Conservation (phyloP, 768 basidiomycete genomes). For the Pleurotus tuber-regium region DNA sequence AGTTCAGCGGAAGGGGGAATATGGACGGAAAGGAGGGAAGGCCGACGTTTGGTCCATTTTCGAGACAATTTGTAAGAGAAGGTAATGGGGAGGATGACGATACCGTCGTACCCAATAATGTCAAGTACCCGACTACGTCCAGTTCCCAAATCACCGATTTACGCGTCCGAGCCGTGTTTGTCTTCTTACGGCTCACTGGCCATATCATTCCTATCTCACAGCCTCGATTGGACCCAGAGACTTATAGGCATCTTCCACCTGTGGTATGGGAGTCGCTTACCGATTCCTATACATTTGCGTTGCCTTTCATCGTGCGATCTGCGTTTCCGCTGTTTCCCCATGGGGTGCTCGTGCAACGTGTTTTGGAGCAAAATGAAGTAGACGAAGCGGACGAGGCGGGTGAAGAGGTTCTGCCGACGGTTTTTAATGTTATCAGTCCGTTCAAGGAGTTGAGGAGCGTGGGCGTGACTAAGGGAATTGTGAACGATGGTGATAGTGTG, state of each 20-base stretch:
- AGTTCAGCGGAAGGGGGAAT: neutral
- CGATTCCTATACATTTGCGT: conserved; percentile 58
- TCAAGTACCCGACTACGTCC: conserved; percentile 25
- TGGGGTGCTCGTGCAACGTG: conserved; percentile 77
- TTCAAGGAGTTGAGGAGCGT: conserved; percentile 74
- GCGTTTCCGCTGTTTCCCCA: conserved; percentile 81
- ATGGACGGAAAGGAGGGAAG: conserved; percentile 18
- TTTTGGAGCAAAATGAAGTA: conserved; percentile 63
- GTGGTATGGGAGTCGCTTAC: conserved; percentile 4
- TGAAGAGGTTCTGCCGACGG: conserved; percentile 70
- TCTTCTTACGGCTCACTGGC: conserved; percentile 75
- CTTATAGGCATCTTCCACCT: conserved; percentile 1
- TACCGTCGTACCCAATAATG: neutral
- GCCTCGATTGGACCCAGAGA: neutral
- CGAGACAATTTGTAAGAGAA: conserved; percentile 19
- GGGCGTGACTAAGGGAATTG: conserved; percentile 62
- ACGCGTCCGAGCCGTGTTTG: conserved; percentile 61
- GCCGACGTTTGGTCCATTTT: conserved; percentile 57
- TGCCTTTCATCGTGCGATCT: conserved; percentile 77
- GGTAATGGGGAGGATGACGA: too few relatives aligned
- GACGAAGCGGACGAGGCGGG: conserved; percentile 65
- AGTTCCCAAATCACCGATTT: conserved; percentile 36
- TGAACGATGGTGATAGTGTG: conserved; percentile 38
- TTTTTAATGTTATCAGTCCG: conserved; percentile 76
- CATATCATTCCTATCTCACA: conserved; percentile 53